Evolutionary conservation across 2,329 filamentous ascomycete species (phyloP), one percentile per base, ranked within the genome.

Genomic region (Pseudogymnoascus sp.): DNA sequence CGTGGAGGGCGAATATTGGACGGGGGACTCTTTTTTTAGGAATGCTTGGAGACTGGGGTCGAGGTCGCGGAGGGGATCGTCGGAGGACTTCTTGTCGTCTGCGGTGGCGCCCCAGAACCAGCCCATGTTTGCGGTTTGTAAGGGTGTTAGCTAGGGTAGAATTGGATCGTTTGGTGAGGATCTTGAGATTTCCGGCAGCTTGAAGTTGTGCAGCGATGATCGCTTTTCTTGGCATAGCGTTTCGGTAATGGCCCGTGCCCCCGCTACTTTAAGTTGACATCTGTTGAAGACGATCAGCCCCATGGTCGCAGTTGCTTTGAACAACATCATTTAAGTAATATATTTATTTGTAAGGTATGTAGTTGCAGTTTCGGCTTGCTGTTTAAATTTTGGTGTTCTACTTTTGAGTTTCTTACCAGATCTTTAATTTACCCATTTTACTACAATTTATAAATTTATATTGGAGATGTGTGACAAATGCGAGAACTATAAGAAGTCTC

Each of bases 31-130:
- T 73, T 84, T 82, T 66, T 85, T 77, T 65, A 90, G 79, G 70
- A 87, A 89, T 35, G 87, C 83, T 67, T 82, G 81, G 15, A 89
- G 77, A 33, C 78, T 79, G 18, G 86, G 82, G 68, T 89, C 86
- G 64, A 90, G 80, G 64, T 84, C 79, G 66, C 80, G 79, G 66
- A 84, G 78, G 27, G 83, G 78, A 71, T 87, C 82, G 63, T 80
- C 74, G 1, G 65, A 52, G 27, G 42, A 64, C 60, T 21, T 27
- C 42, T 66, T 65, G n/a, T 64, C 62, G 12, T 64, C 62, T 40
- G 66, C 61, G 8, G 67, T 66, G 21, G 67, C 63, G 7, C 71
- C 69, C 72, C 71, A 73, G 58, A 73, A 71, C 72, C 72, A 73
- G 55, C 70, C 70, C 72, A 73, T 73, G 61, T 31, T 52, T 52